These are phyloP conservation scores for Tolypocladium tundrense DNA, from an alignment of 2,329 filamentous ascomycete species.

Conservation along the genomic window DNA sequence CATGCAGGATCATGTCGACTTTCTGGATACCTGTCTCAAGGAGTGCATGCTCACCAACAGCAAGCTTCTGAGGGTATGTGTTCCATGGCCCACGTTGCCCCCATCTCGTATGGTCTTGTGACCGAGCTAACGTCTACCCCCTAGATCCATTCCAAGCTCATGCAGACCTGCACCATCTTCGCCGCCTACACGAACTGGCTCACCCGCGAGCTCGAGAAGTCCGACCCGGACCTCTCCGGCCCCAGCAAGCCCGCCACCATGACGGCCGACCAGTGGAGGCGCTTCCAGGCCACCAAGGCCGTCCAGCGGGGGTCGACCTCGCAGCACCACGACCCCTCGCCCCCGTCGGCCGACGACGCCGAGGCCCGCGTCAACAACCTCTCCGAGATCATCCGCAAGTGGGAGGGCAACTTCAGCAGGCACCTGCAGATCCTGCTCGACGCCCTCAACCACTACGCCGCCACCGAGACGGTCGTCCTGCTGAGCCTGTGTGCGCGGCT, in stretches of 20 bases:
- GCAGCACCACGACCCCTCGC: conserved; percentile 1
- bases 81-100: neutral
- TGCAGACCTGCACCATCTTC: conserved; percentile 92
- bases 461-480: conserved; percentile 91
- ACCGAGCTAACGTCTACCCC: conserved; percentile 5
- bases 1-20: conserved; percentile 99
- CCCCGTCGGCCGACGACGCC: conserved; percentile 20
- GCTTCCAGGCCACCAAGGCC: conserved; percentile 40
- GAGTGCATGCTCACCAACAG: conserved; percentile 98
- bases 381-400: conserved; percentile 79
- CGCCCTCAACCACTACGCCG: conserved; percentile 92
- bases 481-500: conserved; percentile 76
- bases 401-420: conserved; percentile 85
- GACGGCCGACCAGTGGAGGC: conserved; percentile 50
- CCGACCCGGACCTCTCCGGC: conserved; percentile 66
- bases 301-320: conserved; percentile 19
- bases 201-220: conserved; percentile 71
- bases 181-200: conserved; percentile 82
- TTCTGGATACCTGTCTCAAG: conserved; percentile 93
- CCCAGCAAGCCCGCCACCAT: conserved; percentile 49
- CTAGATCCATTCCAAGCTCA: conserved; percentile 93
- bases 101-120: neutral
- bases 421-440: conserved; percentile 92
- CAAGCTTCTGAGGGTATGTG: conserved; percentile 73
- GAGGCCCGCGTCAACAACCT: conserved; percentile 58